Evolutionary conservation across 1,284 basidiomycete genomes (phyloP), one percentile per base, ranked within the genome.

Genomic region (Ustilago bromivora): DNA sequence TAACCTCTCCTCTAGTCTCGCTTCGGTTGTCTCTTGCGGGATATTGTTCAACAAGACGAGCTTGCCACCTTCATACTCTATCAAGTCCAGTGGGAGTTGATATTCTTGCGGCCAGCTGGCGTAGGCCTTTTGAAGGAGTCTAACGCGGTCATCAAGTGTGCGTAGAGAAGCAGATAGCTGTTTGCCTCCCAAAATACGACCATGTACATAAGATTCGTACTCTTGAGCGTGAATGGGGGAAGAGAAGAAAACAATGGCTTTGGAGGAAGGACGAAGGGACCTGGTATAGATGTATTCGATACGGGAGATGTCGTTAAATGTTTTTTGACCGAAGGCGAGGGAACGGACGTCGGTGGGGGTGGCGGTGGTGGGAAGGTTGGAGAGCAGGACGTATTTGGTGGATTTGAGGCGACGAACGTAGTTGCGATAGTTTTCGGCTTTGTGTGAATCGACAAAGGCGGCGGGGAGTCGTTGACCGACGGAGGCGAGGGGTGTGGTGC

Each of bases 1-100:
- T 35, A 82, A 62, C 53, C 80, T 72, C 38, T 74, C 76, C 35
- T 73, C 75, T 7, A 82, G 53, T 31, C 80, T 70, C 1, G 71
- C 79, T 36, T 78, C 74, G 10, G 60, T 74, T 9, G 81, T 82
- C 15, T 71, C 66, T 15, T 67, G 59, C 1, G 81, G 81, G 1
- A 82, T 67, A 56, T 74, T 71, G 38, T 66, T 65, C 19, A 82
- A 63, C 7, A 82, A 51, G 8, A 81, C 81, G 3, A 78, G 56
- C 53, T 71, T 78, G 35, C 76, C 76, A 1, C 56, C 55, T 17
- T 78, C 76, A 55, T 74, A 71, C 36, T 74, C 65, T 61, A 78
- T 74, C 32, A 78, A 61, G 28, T 78, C 76, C 32, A 78, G 47
- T 2, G 68, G 64, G 6, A 78, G 32, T 62, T 69, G 67, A 10